Conservation (phyloP, 768 basidiomycete genomes). For the Mycena chlorophos region DNA sequence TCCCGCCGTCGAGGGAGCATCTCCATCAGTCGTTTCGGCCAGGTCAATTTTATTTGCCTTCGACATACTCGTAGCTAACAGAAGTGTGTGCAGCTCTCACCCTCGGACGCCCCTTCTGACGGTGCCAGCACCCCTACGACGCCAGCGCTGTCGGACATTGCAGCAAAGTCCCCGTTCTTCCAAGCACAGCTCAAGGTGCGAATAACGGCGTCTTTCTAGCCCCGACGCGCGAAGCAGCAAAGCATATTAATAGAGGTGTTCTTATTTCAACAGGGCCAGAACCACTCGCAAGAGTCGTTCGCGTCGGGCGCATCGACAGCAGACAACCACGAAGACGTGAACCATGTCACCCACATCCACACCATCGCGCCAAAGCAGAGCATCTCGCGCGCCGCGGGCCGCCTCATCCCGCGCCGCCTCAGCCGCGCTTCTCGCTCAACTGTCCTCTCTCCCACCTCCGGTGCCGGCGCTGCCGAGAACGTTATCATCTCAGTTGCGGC, state of each 20-base stretch:
- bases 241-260: not conserved
- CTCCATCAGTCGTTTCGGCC: conserved; percentile 61
- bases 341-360: conserved; percentile 50
- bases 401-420: conserved; percentile 47
- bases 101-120: conserved; percentile 26
- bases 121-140: conserved; percentile 31
- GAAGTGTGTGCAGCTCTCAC: conserved; percentile 21
- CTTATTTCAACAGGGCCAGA: conserved; percentile 33
- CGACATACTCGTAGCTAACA: conserved; percentile 1
- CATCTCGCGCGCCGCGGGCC: conserved; percentile 42
- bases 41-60: conserved; percentile 40
- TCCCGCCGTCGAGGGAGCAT: conserved; percentile 50
- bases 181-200: conserved; percentile 45
- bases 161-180: conserved; percentile 49
- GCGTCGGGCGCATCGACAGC: conserved; percentile 41
- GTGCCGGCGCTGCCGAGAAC: conserved; percentile 21
- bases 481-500: conserved; percentile 50
- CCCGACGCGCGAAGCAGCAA: not conserved
- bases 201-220: conserved; percentile 10
- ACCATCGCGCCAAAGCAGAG: conserved; percentile 45
- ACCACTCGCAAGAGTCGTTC: conserved; percentile 45
- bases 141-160: conserved; percentile 40
- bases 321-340: conserved; percentile 42
- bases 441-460: conserved; percentile 29
- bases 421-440: conserved; percentile 44